Evolutionary conservation across 2,329 filamentous ascomycete genomes (phyloP), one percentile per base, ranked within the genome.

Genomic region (Huntiella omanensis): DNA sequence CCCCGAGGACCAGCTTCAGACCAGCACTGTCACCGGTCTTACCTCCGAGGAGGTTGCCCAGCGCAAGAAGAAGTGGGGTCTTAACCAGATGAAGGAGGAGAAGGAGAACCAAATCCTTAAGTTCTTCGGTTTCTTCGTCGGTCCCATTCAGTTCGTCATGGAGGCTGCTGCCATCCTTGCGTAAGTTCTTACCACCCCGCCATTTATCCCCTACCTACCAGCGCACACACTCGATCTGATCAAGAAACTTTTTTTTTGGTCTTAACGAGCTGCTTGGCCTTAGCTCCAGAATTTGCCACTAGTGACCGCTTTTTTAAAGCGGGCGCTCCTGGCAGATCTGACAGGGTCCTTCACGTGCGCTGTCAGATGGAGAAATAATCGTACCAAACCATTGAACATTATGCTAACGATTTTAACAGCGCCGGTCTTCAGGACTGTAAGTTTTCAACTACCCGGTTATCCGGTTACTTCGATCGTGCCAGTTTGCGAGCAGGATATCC

Each of bases 131-230:
- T 91, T 83, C 67, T 92, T 92, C 62, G 68, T 91, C 47, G 86
- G 86, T 54, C 86, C 86, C 17, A 88, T 93, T 54, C 85, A 92
- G 61, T 88, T 88, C 63, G 85, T 93, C 60, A 93, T 93, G 85
- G 83, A 88, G 77, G 71, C 75, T 63, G 82, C 83, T 51, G 81
- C 81, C 54, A 69, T 87, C 57, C 72, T 92, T 49, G 84, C 85
- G 59, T 83, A 80, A 51, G 83, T 82, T 75, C 75, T 93, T 37
- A 64, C 82, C 63, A 82, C 91, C 57, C 13, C n/a, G 17, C 11
- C 39, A 37, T 6, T 33, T n/a, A 4, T 17, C 40, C 15, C 10
- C 4, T 28, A 19, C 22, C 12, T 15, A 17, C 16, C 4, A 42
- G 17, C 33, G 32, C 32, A 43, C 32, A 43, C 33, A 17, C 41